phyloP scores from a whole-genome alignment of 495 filamentous ascomycete genomes.

The Annulohypoxylon moriforme region DNA sequence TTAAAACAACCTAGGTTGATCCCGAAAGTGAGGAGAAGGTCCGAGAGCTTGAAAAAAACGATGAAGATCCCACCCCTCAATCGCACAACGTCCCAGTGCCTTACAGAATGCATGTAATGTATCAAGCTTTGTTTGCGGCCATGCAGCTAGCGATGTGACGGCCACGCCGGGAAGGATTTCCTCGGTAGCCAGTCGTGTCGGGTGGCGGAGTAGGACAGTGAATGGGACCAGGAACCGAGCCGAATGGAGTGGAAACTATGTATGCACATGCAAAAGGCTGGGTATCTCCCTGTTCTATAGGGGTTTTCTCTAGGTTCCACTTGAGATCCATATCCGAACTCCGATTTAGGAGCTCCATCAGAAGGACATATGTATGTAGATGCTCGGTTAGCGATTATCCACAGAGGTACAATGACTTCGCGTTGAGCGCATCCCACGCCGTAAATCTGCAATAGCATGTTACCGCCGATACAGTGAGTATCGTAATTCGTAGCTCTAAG shows the following conservation, averaged over 20 bases:
- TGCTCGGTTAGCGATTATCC: neutral
- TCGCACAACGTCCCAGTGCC: neutral
- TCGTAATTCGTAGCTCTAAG: neutral
- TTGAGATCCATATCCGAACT: neutral
- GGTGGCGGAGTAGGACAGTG: neutral
- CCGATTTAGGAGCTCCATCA: neutral
- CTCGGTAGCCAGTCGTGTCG: constrained; percentile 14
- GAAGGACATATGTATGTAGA: neutral
- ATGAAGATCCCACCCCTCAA: neutral
- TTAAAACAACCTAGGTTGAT: neutral
- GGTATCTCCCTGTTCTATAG: neutral
- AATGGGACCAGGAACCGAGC: neutral
- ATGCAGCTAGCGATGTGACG: neutral
- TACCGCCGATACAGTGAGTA: neutral
- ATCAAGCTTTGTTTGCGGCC: neutral
- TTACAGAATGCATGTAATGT: constrained; percentile 1
- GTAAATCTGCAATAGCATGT: neutral
- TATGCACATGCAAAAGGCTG: neutral
- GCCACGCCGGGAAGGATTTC: neutral
- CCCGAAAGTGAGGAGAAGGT: neutral
- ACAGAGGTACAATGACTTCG: neutral
- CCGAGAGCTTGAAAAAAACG: neutral
- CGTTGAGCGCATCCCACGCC: constrained; percentile 16
- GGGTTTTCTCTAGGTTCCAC: neutral
- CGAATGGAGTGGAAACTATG: neutral